Base-by-base conservation (phyloP, 306 rosid species). In the Quercus cerris region DNA sequence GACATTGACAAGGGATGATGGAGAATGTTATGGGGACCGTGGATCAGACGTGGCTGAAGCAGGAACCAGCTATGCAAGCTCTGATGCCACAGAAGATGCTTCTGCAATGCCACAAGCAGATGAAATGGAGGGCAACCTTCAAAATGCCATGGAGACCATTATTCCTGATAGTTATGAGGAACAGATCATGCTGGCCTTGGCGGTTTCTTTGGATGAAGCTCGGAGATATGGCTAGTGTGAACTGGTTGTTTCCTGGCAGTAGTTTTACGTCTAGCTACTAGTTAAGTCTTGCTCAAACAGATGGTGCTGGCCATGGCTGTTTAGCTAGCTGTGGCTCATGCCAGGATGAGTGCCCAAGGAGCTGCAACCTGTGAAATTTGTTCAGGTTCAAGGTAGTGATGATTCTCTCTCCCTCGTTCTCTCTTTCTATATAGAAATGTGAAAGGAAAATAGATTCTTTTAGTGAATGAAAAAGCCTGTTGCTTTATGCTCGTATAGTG, bases 111-210 rank as follows among this genome's bases (percentile, higher is more conserved):
- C 89, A 9, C 82, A 15, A n/a, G 19, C 86, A 2, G 86, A 84
- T 82, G 93, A 86, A 69, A 78, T 85, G 27, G 97, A 88, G 49
- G 88, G 87, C 15, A 84, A 74, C 86, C 86, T 81, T 73, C 90
- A 81, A 82, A 87, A 80, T 82, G 71, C 77, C 49, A 74, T 86
- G 17, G 80, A 84, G 19, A 84, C 94, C 56, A 89, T 95, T 27
- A 56, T 95, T 79, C 99, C 99, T 0, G 98, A 88, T 88, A 93
- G 91, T 80, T 96, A 80, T 80, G 99, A 96, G 90, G 99, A 96
- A 83, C 99, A 96, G 89, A 96, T 93, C 93, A 91, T 96, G 99
- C 85, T 96, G 62, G 98, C 98, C 70, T 86, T 93, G 98, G 99
- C 98, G 3, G 94, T 93, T 78, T 96, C 99, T 69, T 84, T 96